Conservation (phyloP, 2,329 filamentous ascomycete genomes). For the Paracoccidioides brasiliensis region DNA sequence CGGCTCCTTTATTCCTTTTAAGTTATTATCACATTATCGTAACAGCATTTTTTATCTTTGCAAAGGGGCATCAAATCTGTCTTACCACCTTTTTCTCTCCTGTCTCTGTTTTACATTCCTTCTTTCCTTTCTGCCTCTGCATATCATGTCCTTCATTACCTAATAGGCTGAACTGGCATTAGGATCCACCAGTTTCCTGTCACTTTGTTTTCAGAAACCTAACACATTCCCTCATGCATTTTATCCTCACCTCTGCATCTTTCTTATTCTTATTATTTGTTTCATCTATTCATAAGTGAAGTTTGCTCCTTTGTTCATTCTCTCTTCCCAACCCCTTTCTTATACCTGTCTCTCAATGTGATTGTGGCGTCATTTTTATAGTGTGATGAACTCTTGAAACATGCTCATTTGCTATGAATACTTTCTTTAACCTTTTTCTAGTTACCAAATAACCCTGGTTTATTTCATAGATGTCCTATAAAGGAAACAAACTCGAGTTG, state of each 20-base stretch:
- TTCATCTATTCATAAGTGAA: no score
- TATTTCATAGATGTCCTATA: no score
- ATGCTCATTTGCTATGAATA: no score
- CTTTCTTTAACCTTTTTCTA: no score
- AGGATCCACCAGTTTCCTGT: background rate
- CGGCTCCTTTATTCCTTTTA: background rate
- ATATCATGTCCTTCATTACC: background rate
- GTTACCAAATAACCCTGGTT: no score
- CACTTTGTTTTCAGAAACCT: background rate
- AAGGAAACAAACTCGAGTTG: no score
- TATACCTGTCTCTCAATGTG: no score
- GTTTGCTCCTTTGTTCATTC: no score
- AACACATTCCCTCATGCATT: background rate
- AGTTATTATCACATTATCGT: background rate
- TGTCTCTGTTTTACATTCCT: background rate
- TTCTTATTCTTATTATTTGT: no score
- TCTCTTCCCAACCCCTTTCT: no score
- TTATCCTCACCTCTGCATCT: background rate
- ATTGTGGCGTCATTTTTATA: no score
- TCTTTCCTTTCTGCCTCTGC: background rate
- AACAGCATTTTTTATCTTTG: background rate
- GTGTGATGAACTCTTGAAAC: no score
- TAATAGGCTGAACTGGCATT: background rate
- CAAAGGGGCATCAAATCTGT: background rate
- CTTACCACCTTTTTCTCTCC: background rate